Base-by-base conservation (phyloP, 768 basidiomycete genomes). In the Trametes villosa region DNA sequence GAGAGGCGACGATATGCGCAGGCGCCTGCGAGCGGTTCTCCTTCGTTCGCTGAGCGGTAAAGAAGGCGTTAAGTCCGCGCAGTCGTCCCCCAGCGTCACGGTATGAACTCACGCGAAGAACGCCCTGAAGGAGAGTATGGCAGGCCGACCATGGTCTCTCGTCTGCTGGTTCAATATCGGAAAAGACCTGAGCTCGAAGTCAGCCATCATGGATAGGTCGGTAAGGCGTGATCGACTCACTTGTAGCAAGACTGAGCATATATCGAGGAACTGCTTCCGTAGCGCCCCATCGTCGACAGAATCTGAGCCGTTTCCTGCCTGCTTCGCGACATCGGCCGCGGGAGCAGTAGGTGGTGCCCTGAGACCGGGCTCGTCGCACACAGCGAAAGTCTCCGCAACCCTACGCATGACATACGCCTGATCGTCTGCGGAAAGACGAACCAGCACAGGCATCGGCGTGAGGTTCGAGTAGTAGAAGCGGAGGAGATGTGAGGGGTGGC, bases 381-480 rank as follows among this genome's bases (percentile, higher is more conserved):
- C 74, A 51, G 69, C 68, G 55, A 85, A 75, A 0, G 76, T 65
- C 48, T 80, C 77, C 56, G 81, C 78, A 22, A 86, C 70, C 66
- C 76, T 75, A 51, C 73, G 73, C 56, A 87, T 76, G 17, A 87
- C 71, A 51, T 72, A 76, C 20, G 76, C 65, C 65, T 80, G 81
- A 42, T 82, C 79, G 33, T 77, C 74, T 33, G 72, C 71, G 3
- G 71, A 62, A 5, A 86, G 76, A 55, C 77, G 79, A 53, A 78
- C 78, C 26, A 87, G 70, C 24, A 77, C 77, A 55, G 79, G 71
- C 66, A 81, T 86, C 38, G 79, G 74, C 24, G 74, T 71, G 40
- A 82, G 66, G 42, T 73, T 69, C 12, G 67, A 63, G 67, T 79
- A 77, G 62, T 85, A 88, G 65, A 86, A 85, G 29, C 76, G 81